These are phyloP conservation scores for Diatrype stigma DNA, from an alignment of 2,329 filamentous ascomycete genomes.

Conservation along the genomic window DNA sequence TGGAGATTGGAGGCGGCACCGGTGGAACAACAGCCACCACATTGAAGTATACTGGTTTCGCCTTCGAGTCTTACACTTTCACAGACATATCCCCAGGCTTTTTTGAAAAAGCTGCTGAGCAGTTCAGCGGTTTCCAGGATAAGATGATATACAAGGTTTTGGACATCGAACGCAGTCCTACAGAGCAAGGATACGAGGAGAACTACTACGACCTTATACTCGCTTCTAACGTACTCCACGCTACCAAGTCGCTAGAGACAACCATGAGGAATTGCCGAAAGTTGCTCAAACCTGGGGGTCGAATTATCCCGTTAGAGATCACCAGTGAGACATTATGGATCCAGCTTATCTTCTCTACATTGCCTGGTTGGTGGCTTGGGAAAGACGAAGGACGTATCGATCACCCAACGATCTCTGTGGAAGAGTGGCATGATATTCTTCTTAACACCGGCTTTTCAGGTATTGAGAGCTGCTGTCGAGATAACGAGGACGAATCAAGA, in stretches of 20 bases:
- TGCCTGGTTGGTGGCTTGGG: constrained; percentile 16
- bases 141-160: constrained; percentile 26
- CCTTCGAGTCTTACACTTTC: constrained; percentile 29
- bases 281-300: constrained; percentile 32
- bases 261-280: constrained; percentile 10
- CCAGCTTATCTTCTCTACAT: constrained; percentile 7
- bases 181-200: constrained; percentile 26
- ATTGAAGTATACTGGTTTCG: constrained; percentile 20
- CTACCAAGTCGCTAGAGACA: constrained; percentile 15
- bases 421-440: not conserved
- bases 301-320: constrained; percentile 18
- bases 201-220: constrained; percentile 28
- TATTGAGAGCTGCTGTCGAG: not conserved
- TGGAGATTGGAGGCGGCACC: constrained; percentile 29
- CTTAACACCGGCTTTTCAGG: not conserved
- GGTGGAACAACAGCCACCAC: constrained; percentile 32
- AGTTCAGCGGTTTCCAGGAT: constrained; percentile 18
- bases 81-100: constrained; percentile 36
- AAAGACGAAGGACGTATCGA: constrained; percentile 6
- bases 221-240: constrained; percentile 25
- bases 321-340: not conserved
- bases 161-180: constrained; percentile 24
- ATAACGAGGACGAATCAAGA: not conserved
- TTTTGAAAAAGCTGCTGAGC: constrained; percentile 30
- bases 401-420: not conserved